Conservation (phyloP, 306 rosid species). For the Vigna mungo region DNA sequence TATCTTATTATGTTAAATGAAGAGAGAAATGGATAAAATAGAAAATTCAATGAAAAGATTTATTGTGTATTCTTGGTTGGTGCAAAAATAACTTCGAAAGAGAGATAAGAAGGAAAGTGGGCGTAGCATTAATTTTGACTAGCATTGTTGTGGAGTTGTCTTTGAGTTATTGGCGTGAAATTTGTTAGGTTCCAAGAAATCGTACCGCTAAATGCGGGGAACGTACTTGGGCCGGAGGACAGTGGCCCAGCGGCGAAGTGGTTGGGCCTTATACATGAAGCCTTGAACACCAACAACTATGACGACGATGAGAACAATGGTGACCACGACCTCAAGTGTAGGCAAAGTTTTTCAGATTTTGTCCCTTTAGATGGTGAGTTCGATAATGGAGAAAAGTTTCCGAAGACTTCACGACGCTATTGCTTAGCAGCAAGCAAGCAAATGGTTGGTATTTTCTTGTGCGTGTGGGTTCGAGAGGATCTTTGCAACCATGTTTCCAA, state of each 20-base stretch:
- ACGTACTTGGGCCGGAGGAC: slow-evolving; percentile 89
- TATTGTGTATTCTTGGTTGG: no score
- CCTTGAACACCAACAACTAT: slow-evolving; percentile 51
- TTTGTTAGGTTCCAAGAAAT: slow-evolving; percentile 86
- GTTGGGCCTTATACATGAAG: slow-evolving; percentile 66
- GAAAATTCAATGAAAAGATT: no score
- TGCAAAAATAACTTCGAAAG: no score
- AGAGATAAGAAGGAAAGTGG: no score
- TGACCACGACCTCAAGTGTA: slow-evolving; percentile 40
- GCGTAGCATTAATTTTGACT: no score
- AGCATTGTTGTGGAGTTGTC: no score
- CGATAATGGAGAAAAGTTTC: not conserved
- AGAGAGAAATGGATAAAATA: no score
- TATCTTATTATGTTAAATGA: no score
- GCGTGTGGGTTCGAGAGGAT: slow-evolving; percentile 74
- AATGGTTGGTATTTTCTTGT: slow-evolving; percentile 92
- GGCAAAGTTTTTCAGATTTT: slow-evolving; percentile 47
- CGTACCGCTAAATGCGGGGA: slow-evolving; percentile 88
- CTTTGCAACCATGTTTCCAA: slow-evolving; percentile 54
- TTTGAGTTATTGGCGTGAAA: not conserved
- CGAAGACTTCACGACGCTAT: slow-evolving; percentile 16
- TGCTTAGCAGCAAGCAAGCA: slow-evolving; percentile 81
- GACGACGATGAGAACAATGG: no score
- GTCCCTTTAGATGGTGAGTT: not conserved
- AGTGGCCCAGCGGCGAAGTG: slow-evolving; percentile 78